A percentile compares a stretch with the other conserved stretches of the same genome.
Evolutionary conservation across 2,329 filamentous ascomycete species (phyloP).

Genomic region (Seiridium unicorne): DNA sequence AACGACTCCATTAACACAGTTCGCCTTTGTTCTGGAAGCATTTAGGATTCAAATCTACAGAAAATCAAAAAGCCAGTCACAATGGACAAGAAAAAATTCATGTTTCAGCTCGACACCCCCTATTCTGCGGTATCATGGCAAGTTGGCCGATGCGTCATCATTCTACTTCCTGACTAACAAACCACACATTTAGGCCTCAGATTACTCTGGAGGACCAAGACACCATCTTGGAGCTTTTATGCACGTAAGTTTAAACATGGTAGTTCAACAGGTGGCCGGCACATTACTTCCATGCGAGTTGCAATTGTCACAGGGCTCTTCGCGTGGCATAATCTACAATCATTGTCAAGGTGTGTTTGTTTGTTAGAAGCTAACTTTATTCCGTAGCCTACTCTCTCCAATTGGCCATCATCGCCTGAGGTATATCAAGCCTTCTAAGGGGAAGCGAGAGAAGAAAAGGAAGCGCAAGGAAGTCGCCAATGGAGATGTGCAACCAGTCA

Average conservation of each 20-base stretch:
- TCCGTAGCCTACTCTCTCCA: slow-evolving; percentile 57
- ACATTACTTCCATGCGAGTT: background rate
- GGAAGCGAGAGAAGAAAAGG: slow-evolving; percentile 55
- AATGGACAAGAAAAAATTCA: slow-evolving; percentile 57
- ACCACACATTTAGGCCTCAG: slow-evolving; percentile 50
- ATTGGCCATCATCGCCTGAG: slow-evolving; percentile 60
- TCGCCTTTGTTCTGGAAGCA: too few relatives aligned
- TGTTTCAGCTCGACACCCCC: slow-evolving; percentile 65
- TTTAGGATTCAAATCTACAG: too few relatives aligned
- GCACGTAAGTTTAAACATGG: slow-evolving; percentile 49
- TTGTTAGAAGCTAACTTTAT: background rate
- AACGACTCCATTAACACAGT: too few relatives aligned
- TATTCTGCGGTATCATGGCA: slow-evolving; percentile 63
- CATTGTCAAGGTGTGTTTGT: background rate
- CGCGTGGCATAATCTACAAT: background rate
- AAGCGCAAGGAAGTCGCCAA: slow-evolving; percentile 37
- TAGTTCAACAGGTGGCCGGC: background rate
- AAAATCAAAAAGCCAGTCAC: too few relatives aligned
- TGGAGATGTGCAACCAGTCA: slow-evolving; percentile 10
- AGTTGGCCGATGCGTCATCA: slow-evolving; percentile 11
- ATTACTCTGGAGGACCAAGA: slow-evolving; percentile 59
- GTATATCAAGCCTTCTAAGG: slow-evolving; percentile 57
- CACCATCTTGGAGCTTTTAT: slow-evolving; percentile 64
- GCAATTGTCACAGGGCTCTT: background rate
- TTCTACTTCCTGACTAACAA: background rate